phyloP scores from a whole-genome alignment of 2,329 filamentous ascomycete species.

The Bipolaris gigantea region DNA sequence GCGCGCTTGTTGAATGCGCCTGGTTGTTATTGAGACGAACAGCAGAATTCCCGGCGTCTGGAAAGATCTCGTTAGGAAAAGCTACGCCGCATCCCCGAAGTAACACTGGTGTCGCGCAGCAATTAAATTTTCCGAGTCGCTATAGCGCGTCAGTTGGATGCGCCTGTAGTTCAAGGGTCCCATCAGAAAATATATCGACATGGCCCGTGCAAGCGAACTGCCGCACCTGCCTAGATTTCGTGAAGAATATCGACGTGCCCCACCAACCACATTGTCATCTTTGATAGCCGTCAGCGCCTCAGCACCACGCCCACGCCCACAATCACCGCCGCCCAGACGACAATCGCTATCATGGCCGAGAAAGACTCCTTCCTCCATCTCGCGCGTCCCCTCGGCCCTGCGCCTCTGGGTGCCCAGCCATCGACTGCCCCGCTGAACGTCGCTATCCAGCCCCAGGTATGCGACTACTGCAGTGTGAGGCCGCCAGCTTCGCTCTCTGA shows the following conservation, averaged over 20 bases:
- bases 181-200: conserved; percentile 22
- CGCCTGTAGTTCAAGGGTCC: not conserved
- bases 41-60: too few species aligned
- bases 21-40: not conserved
- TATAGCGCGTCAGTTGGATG: not conserved
- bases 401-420: conserved; percentile 74
- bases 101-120: not conserved
- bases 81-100: too few species aligned
- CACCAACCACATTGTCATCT: conserved; percentile 22
- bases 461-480: conserved; percentile 27
- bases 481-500: conserved; percentile 10
- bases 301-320: conserved; percentile 10
- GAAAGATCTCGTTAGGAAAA: too few species aligned
- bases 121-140: not conserved
- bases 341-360: conserved; percentile 68
- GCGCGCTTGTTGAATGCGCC: not conserved
- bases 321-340: conserved; percentile 57
- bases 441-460: conserved; percentile 92
- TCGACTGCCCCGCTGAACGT: conserved; percentile 91
- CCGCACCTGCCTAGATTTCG: conserved; percentile 39
- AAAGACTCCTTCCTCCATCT: conserved; percentile 91
- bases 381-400: conserved; percentile 84
- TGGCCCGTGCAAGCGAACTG: conserved; percentile 35
- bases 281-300: conserved; percentile 18
- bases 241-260: conserved; percentile 34